Conservation (phyloP, 345 rosid species). For the Gossypium stocksii region DNA sequence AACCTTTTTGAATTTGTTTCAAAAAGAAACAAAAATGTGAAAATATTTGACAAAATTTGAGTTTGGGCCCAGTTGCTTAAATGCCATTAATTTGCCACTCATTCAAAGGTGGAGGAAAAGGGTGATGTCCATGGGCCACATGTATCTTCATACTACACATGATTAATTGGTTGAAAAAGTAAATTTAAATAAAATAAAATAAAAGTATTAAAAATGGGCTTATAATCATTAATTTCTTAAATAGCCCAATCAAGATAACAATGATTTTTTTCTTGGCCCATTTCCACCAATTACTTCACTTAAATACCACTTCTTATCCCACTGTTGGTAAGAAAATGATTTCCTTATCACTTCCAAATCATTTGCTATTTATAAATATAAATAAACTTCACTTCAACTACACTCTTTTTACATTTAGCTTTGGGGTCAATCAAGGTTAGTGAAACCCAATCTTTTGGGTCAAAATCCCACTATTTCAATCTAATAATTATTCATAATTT, state of each 20-base stretch:
- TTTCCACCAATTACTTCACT: not conserved
- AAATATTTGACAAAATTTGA: not conserved
- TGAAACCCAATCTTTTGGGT: constrained; percentile 2
- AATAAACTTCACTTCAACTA: constrained; percentile 27
- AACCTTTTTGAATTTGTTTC: too few species aligned
- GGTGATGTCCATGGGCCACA: not conserved
- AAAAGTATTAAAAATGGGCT: not conserved
- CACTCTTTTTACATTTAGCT: constrained; percentile 17
- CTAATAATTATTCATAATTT: not conserved
- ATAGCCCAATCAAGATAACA: constrained; percentile 18
- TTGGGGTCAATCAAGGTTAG: constrained; percentile 6
- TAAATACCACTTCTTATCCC: not conserved
- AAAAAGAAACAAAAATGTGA: not conserved
- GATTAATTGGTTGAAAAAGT: not conserved
- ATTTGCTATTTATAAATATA: not conserved
- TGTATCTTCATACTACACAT: not conserved
- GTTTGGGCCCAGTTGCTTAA: constrained; percentile 6
- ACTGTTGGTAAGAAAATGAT: not conserved
- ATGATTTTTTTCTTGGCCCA: constrained; percentile 16
- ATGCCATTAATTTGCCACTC: not conserved
- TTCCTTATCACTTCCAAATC: not conserved
- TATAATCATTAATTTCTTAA: not conserved
- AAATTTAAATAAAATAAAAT: not conserved
- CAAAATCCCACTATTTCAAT: not conserved
- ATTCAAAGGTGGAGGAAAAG: not conserved